Percentiles rank a stretch among this genome's conserved stretches.
Conservation (phyloP, 2,329 filamentous ascomycete species). For the Claviceps sp. region DNA sequence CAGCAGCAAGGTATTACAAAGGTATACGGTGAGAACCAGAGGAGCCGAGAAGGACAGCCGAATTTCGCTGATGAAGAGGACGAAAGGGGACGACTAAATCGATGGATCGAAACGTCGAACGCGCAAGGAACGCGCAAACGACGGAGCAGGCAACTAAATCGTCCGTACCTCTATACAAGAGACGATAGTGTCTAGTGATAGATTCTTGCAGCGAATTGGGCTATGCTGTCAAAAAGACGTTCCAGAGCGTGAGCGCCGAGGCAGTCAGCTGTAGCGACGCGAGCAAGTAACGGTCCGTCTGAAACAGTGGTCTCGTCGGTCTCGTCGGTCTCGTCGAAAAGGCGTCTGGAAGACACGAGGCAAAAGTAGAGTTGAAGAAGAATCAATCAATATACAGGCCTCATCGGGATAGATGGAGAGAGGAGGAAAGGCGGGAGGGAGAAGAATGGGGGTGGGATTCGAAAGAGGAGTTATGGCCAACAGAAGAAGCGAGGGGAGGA, state of each 20-base stretch:
- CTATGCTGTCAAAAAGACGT: background rate
- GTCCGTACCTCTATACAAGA: background rate
- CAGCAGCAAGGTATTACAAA: conserved; percentile 23
- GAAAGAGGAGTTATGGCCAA: conserved; percentile 9
- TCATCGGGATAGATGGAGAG: conserved; percentile 14
- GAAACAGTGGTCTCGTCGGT: background rate
- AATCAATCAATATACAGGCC: conserved; percentile 26
- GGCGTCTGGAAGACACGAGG: conserved; percentile 7
- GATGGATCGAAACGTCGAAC: background rate
- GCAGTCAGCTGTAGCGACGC: background rate
- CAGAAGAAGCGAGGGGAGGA: conserved; percentile 11
- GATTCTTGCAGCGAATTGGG: background rate
- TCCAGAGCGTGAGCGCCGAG: background rate
- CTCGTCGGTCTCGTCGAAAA: background rate
- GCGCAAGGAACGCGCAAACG: background rate
- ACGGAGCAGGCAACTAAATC: background rate
- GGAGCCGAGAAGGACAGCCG: background rate
- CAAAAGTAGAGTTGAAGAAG: conserved; percentile 16
- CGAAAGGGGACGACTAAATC: background rate
- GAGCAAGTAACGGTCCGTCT: conserved; percentile 2
- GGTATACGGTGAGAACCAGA: conserved; percentile 13
- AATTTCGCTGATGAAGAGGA: background rate
- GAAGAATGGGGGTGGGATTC: conserved; percentile 7
- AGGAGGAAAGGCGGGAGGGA: conserved; percentile 5
- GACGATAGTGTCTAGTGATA: background rate